Evolutionary conservation across 1,139 yeast genomes (phyloP).

Genomic region (Neolecta irregularis): DNA sequence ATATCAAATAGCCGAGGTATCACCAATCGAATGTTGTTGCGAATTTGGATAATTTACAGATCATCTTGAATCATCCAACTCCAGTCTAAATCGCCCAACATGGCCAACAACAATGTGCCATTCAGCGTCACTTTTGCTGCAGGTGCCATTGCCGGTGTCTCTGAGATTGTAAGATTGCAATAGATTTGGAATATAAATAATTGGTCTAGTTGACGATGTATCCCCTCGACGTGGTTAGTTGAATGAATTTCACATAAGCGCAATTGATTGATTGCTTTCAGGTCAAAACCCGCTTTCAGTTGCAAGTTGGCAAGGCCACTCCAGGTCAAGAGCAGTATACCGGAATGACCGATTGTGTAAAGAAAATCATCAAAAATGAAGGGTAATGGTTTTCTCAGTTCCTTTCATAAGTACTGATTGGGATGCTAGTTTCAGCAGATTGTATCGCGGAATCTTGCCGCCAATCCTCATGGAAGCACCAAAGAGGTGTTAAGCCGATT

Average conservation of each 20-base stretch:
- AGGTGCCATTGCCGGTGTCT: slow-evolving; percentile 96
- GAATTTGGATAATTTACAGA: too few relatives aligned
- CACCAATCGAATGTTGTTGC: too few relatives aligned
- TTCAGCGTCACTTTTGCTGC: slow-evolving; percentile 80
- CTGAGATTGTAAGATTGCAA: slow-evolving; percentile 53
- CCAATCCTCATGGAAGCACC: slow-evolving; percentile 99
- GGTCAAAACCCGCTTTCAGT: slow-evolving; percentile 86
- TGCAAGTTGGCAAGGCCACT: slow-evolving; percentile 47
- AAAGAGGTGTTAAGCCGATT: slow-evolving; percentile 28
- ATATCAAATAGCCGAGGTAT: too few relatives aligned
- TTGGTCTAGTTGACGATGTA: slow-evolving; percentile 41
- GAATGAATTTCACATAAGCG: too few relatives aligned
- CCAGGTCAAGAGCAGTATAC: too few relatives aligned
- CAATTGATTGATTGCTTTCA: neutral
- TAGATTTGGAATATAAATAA: neutral
- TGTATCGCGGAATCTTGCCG: slow-evolving; percentile 86
- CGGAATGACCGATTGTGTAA: slow-evolving; percentile 72
- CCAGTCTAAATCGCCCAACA: slow-evolving; percentile 8
- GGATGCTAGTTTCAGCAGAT: slow-evolving; percentile 33
- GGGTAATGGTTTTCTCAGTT: slow-evolving; percentile 30
- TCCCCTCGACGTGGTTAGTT: slow-evolving; percentile 73
- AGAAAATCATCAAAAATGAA: slow-evolving; percentile 70
- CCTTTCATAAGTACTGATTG: neutral
- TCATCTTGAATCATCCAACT: too few relatives aligned
- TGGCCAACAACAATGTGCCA: slow-evolving; percentile 38